These are phyloP conservation scores for Blumeria graminis DNA, from an alignment of 2,329 filamentous ascomycete genomes.

Conservation along the genomic window DNA sequence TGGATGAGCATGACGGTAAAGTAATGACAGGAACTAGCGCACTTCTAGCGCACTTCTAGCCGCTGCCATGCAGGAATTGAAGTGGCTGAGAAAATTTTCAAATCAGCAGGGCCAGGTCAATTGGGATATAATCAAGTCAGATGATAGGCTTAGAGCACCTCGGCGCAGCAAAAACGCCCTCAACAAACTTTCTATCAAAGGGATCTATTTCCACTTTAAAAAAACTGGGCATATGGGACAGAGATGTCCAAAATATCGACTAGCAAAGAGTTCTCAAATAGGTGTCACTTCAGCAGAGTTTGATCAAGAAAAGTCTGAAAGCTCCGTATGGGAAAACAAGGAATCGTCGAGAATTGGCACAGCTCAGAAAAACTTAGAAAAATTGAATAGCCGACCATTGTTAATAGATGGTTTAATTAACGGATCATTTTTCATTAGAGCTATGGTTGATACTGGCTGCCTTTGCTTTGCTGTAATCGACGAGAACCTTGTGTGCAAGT, in stretches of 20 bases:
- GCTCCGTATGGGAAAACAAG: not conserved
- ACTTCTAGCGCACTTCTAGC: not conserved
- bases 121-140: not conserved
- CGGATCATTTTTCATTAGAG: not conserved
- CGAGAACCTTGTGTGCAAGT: not conserved
- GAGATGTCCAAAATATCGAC: not conserved
- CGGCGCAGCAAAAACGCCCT: not conserved
- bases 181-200: not conserved
- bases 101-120: not conserved
- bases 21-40: not conserved
- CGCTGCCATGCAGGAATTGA: not conserved
- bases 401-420: not conserved
- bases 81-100: not conserved
- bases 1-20: not conserved
- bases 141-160: not conserved
- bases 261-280: not conserved
- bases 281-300: not conserved
- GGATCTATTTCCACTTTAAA: not conserved
- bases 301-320: not conserved
- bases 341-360: no score
- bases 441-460: not conserved
- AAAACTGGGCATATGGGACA: not conserved
- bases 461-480: slow-evolving; percentile 1
- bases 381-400: not conserved
- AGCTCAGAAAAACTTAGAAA: not conserved